Base-by-base conservation (phyloP, 2,329 filamentous ascomycete species). In the Juglanconis oblonga region DNA sequence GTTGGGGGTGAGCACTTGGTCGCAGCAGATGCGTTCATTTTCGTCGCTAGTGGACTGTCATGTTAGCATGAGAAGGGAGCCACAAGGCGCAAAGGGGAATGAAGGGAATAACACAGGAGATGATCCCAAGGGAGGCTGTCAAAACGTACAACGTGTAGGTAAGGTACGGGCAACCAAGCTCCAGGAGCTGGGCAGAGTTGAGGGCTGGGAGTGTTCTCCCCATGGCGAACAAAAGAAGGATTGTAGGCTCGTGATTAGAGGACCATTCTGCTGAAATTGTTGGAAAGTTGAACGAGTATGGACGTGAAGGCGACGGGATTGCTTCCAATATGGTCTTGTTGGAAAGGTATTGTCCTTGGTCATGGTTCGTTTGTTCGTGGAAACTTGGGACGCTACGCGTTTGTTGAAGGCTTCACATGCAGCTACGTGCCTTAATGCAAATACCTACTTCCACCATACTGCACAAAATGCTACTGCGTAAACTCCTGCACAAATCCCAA, bases 401-500 rank as follows among this genome's bases (percentile, higher is more conserved):
- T 42, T 7, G 9, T 6, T 42, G 38, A 42, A 42, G 2, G 5
- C 10, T 42, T 42, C 38, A 42, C 38, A 13, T 42, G 38, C 35
- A 38, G 35, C 35, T 11, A 38, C 35, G 11, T 38, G 1, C n/a
- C 11, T 42, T 42, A 5, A 24, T 24, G 17, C 17, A 42, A 11
- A 42, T 42, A 13, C n/a, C 4, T 42, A 10, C n/a, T 11, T 11
- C 36, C 7, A 42, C 10, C 10, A 9, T 10, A 4, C 6, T 42
- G 38, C 38, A 42, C 38, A 13, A 42, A 10, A 9, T 10, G 10
- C 38, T 5, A 57, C 29, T n/a, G 45, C 13, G 55, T 58, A 13
- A 13, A 55, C 14, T 58, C 51, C 40, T 58, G 45, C 1, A 57
- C 5, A 13, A 61, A 58, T 7, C 36, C 33, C 33, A 61, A 7